Percentiles rank a stretch among this genome's conserved stretches.
Conservation (phyloP, 78 protist genomes). For the Polysphondylium violaceum region DNA sequence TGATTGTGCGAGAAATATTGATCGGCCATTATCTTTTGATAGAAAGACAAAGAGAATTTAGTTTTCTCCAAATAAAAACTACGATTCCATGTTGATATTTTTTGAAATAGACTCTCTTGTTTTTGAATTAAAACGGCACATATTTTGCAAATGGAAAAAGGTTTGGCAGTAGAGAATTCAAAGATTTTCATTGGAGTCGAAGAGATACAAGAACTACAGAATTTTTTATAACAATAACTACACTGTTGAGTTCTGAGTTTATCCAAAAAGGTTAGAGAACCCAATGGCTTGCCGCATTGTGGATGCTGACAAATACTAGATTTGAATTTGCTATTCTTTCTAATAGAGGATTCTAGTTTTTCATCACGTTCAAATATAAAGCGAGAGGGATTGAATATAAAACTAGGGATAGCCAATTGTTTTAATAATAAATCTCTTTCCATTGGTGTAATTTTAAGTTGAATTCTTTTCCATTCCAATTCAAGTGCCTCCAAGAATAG, state of each 20-base stretch:
- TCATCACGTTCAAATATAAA: constrained; percentile 74
- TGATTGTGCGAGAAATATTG: neutral
- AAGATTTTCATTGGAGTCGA: constrained; percentile 18
- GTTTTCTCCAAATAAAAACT: neutral
- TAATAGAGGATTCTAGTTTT: constrained; percentile 32
- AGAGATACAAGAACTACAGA: constrained; percentile 54
- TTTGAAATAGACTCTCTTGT: constrained; percentile 27
- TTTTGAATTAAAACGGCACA: constrained; percentile 49
- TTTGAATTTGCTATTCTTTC: constrained; percentile 48
- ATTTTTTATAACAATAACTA: constrained; percentile 64
- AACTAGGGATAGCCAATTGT: neutral
- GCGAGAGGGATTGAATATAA: constrained; percentile 36
- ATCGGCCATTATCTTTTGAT: constrained; percentile 33
- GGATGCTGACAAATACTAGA: constrained; percentile 57
- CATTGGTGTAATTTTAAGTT: constrained; percentile 3
- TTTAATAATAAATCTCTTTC: constrained; percentile 27
- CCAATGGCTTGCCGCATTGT: constrained; percentile 55
- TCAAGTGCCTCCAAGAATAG: constrained; percentile 43
- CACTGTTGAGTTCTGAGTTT: constrained; percentile 63
- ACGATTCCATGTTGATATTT: neutral
- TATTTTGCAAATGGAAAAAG: constrained; percentile 27
- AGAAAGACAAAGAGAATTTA: constrained; percentile 9
- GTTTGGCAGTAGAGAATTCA: constrained; percentile 29
- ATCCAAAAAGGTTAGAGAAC: constrained; percentile 45
- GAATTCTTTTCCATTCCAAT: constrained; percentile 46